Evolutionary conservation across 208 protist genomes (phyloP).

Genomic region (Crithidia mellificae): DNA sequence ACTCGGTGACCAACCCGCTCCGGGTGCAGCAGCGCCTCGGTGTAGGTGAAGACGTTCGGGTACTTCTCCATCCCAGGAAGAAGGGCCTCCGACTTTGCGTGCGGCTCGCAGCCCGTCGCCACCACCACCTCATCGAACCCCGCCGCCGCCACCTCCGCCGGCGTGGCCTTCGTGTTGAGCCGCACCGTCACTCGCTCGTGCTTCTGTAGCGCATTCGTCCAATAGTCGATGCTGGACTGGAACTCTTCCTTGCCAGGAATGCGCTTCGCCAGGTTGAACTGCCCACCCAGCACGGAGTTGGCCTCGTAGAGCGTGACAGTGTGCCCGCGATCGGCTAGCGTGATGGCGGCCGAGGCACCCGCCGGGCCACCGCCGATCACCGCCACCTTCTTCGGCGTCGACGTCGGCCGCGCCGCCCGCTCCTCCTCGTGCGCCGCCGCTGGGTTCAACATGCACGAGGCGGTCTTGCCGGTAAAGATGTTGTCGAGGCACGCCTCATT

Average conservation of each 20-base stretch:
- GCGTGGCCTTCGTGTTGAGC: conserved; percentile 71
- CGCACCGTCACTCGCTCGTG: conserved; percentile 67
- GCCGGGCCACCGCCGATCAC: conserved; percentile 92
- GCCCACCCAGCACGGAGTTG: conserved; percentile 75
- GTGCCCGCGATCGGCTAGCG: conserved; percentile 85
- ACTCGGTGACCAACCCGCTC: conserved; percentile 71
- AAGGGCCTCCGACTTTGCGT: conserved; percentile 47
- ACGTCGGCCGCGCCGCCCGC: conserved; percentile 51
- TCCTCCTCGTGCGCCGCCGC: conserved; percentile 85
- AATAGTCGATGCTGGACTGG: conserved; percentile 90
- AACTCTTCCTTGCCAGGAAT: conserved; percentile 94
- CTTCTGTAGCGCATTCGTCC: conserved; percentile 68
- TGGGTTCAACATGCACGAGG: conserved; percentile 94
- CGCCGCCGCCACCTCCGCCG: conserved; percentile 62
- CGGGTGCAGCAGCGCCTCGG: conserved; percentile 71
- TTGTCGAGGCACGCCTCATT: conserved; percentile 94
- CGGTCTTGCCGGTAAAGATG: conserved; percentile 79
- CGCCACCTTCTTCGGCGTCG: conserved; percentile 67
- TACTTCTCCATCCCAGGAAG: conserved; percentile 57
- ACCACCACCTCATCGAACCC: conserved; percentile 89
- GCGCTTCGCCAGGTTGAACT: conserved; percentile 93
- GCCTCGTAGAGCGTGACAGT: conserved; percentile 90
- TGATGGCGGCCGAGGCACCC: conserved; percentile 85
- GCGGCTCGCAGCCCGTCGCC: conserved; percentile 80
- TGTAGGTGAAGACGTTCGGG: conserved; percentile 81